A percentile compares a stretch with the other conserved stretches of the same genome.
Conservation (phyloP, 2,329 filamentous ascomycete species). For the Seiridium unicorne region DNA sequence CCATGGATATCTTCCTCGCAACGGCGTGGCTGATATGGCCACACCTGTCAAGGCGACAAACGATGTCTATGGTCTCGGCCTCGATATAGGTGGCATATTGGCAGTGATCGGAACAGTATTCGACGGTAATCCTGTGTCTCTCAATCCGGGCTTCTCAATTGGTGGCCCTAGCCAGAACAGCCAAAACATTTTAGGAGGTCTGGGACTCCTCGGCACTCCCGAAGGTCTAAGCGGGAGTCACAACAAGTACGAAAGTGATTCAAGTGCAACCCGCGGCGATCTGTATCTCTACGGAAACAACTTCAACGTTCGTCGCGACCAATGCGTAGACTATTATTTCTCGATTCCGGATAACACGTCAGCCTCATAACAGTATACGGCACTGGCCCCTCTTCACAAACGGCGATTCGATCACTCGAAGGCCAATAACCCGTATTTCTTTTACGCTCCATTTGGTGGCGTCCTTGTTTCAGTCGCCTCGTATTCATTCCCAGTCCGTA, state of each 20-base stretch:
- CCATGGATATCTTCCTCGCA: conserved; percentile 9
- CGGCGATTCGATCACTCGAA: background rate
- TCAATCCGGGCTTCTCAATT: conserved; percentile 47
- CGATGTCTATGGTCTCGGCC: conserved; percentile 40
- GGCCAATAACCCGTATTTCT: conserved; percentile 49
- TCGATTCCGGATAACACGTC: conserved; percentile 26
- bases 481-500: conserved; percentile 37
- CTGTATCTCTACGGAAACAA: conserved; percentile 48
- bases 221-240: conserved; percentile 48
- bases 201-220: conserved; percentile 38
- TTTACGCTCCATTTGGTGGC: conserved; percentile 48
- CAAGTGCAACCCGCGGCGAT: conserved; percentile 48
- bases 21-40: background rate
- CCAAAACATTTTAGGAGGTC: conserved; percentile 34
- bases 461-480: conserved; percentile 49
- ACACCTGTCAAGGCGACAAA: background rate
- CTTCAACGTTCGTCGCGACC: conserved; percentile 46
- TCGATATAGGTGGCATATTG: conserved; percentile 37
- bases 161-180: conserved; percentile 37
- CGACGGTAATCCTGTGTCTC: conserved; percentile 46
- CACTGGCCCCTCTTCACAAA: background rate
- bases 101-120: conserved; percentile 43
- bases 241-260: conserved; percentile 53
- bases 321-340: conserved; percentile 47
- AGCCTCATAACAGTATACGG: background rate